Percentiles rank a stretch among this genome's conserved stretches.
Evolutionary conservation across 768 basidiomycete genomes (phyloP).

Genomic region (Macrolepiota dolichaula): DNA sequence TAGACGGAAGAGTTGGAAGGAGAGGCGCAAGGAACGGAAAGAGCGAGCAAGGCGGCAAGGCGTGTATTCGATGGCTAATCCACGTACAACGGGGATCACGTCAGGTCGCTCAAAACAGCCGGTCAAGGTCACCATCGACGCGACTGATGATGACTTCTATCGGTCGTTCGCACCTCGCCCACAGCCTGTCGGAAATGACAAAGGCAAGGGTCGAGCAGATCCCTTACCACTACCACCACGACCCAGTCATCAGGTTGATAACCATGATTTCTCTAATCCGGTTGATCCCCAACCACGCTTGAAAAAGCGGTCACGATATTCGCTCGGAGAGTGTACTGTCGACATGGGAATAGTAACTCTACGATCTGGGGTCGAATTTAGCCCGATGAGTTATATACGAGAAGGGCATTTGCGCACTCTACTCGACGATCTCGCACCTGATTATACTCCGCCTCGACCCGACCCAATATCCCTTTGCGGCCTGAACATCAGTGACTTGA

Average conservation of each 20-base stretch:
- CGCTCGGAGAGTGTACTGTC: neutral
- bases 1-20: conserved; percentile 8
- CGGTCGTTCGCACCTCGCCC: conserved; percentile 1
- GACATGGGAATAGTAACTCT: conserved; percentile 7
- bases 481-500: neutral
- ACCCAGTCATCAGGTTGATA: neutral
- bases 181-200: neutral
- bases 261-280: neutral
- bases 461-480: conserved; percentile 5
- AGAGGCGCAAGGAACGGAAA: conserved; percentile 4
- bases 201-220: neutral
- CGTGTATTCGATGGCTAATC: conserved; percentile 10
- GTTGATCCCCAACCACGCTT: neutral
- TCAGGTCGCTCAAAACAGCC: conserved; percentile 4
- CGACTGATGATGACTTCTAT: conserved; percentile 6
- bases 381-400: neutral
- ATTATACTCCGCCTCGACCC: neutral
- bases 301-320: neutral
- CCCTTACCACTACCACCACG: neutral
- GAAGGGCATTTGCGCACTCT: conserved; percentile 4
- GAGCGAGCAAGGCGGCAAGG: conserved; percentile 7
- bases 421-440: neutral
- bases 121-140: conserved; percentile 7
- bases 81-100: conserved; percentile 1
- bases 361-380: neutral